phyloP scores from a whole-genome alignment of 108 stramenopile species.

The Nitzschia putrida region DNA sequence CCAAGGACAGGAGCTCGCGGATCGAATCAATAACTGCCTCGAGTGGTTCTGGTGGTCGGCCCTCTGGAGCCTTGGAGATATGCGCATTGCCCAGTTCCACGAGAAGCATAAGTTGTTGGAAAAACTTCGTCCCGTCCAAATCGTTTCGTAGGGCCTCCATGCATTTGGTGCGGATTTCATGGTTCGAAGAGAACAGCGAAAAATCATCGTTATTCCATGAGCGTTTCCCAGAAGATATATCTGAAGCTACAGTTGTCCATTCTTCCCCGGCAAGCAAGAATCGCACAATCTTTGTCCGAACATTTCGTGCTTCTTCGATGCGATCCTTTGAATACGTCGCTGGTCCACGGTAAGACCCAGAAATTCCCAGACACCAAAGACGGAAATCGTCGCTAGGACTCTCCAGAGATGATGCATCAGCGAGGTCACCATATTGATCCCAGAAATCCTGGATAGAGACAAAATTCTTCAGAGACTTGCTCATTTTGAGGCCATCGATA shows the following conservation, averaged over 20 bases:
- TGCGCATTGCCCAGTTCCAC: constrained; percentile 52
- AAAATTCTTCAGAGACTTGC: constrained; percentile 97
- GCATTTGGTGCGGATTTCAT: constrained; percentile 24
- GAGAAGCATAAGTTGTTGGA: constrained; percentile 50
- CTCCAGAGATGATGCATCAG: constrained; percentile 3
- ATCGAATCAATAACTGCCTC: constrained; percentile 39
- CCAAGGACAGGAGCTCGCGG: constrained; percentile 52
- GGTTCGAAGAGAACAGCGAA: constrained; percentile 38
- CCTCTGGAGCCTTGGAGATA: constrained; percentile 4
- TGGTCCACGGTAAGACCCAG: constrained; percentile 78
- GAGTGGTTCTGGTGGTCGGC: constrained; percentile 46
- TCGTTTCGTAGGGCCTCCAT: constrained; percentile 45
- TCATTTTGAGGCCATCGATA: constrained; percentile 98
- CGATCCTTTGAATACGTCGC: constrained; percentile 63
- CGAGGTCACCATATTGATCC: neutral
- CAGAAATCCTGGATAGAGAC: constrained; percentile 83
- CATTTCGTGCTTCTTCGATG: constrained; percentile 59
- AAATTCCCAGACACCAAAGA: constrained; percentile 82
- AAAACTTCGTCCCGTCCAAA: constrained; percentile 65
- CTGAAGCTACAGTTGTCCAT: constrained; percentile 36
- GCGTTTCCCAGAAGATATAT: constrained; percentile 27
- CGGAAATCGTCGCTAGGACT: constrained; percentile 80
- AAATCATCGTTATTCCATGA: constrained; percentile 53
- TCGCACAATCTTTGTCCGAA: constrained; percentile 58
- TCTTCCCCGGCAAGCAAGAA: constrained; percentile 69